These are phyloP conservation scores for Arxiozyma slooffiae DNA, from an alignment of 1,139 yeast genomes.

Conservation along the genomic window DNA sequence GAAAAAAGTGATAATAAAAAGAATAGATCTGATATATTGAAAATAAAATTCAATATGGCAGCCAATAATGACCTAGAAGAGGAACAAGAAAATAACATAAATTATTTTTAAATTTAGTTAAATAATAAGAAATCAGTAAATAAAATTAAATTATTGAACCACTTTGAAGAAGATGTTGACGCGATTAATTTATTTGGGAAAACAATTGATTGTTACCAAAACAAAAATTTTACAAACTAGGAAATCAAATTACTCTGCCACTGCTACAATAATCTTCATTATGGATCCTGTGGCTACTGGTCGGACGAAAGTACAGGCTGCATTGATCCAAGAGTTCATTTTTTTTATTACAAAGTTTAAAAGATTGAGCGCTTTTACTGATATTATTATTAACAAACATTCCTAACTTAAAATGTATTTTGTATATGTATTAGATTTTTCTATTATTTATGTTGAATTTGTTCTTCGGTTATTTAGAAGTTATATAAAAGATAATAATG, in stretches of 20 bases:
- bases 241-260: conserved; percentile 53
- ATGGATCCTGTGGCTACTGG: conserved; percentile 82
- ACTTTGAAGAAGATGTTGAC: conserved; percentile 50
- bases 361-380: conserved; percentile 83
- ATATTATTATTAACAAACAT: conserved; percentile 52
- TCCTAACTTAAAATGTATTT: conserved; percentile 65
- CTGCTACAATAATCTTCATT: conserved; percentile 68
- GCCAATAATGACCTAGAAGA: conserved; percentile 4
- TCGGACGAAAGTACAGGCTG: conserved; percentile 79
- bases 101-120: conserved; percentile 22
- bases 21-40: background rate
- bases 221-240: conserved; percentile 52
- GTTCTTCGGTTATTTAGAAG: too few species aligned
- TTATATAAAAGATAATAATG: too few species aligned
- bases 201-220: conserved; percentile 49
- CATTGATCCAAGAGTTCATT: conserved; percentile 68
- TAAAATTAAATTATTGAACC: conserved; percentile 42
- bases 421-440: too few species aligned
- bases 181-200: conserved; percentile 55
- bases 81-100: conserved; percentile 24
- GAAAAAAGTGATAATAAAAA: background rate
- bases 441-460: too few species aligned
- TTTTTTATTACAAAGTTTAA: conserved; percentile 53
- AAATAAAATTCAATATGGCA: background rate
- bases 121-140: conserved; percentile 40